A percentile compares a stretch with the other conserved stretches of the same genome.
These are phyloP conservation scores for Parietaria judaica DNA, from an alignment of 306 rosid genomes.

Conservation along the genomic window DNA sequence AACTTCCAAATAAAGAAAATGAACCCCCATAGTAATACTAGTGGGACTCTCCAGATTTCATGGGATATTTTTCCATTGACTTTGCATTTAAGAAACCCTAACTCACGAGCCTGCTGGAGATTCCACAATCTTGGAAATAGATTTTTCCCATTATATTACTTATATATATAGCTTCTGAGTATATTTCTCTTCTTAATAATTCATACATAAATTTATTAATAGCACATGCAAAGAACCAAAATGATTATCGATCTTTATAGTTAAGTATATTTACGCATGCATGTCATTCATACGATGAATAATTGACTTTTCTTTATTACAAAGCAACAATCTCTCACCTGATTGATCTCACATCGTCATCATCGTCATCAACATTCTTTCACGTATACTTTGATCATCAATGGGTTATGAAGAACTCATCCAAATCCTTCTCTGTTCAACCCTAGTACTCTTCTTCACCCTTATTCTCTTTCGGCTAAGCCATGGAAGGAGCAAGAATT, in stretches of 20 bases:
- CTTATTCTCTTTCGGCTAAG: slow-evolving; percentile 30
- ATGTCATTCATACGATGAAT: no score
- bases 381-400: slow-evolving; percentile 13
- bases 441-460: slow-evolving; percentile 24
- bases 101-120: slow-evolving; percentile 12
- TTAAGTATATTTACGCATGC: no score
- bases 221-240: slow-evolving; percentile 15
- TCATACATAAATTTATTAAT: neutral
- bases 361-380: neutral
- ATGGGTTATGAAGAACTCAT: slow-evolving; percentile 14
- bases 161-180: slow-evolving; percentile 1
- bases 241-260: neutral
- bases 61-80: slow-evolving; percentile 39
- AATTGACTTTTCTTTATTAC: neutral
- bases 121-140: slow-evolving; percentile 8
- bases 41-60: slow-evolving; percentile 41
- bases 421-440: slow-evolving; percentile 17
- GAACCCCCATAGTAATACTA: slow-evolving; percentile 6
- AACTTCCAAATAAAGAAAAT: slow-evolving; percentile 7
- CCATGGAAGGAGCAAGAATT: slow-evolving; percentile 18
- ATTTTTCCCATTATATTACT: slow-evolving; percentile 1
- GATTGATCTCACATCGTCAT: neutral
- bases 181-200: slow-evolving; percentile 28
- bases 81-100: slow-evolving; percentile 16
- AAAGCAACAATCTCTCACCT: slow-evolving; percentile 15